phyloP scores from a whole-genome alignment of 2,329 filamentous ascomycete species.

The Fusarium tuaranense region DNA sequence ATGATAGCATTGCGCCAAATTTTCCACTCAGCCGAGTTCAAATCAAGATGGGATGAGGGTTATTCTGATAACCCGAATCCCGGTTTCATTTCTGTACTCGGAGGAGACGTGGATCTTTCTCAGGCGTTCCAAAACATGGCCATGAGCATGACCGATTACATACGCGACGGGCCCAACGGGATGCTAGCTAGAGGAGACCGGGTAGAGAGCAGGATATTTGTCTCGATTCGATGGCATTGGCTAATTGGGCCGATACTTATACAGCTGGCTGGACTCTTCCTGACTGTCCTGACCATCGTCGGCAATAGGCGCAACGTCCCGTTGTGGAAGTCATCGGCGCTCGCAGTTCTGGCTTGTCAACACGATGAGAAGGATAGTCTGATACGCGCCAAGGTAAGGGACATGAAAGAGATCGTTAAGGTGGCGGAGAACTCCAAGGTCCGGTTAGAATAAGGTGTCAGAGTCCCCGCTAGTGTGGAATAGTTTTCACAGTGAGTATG shows the following conservation, averaged over 20 bases:
- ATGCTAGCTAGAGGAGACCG: not conserved
- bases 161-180: conserved; percentile 11
- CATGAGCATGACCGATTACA: conserved; percentile 18
- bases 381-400: not conserved
- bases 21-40: not conserved
- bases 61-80: conserved; percentile 8
- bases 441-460: not conserved
- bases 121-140: conserved; percentile 12
- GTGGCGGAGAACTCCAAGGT: not conserved
- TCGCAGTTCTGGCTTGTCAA: conserved; percentile 6
- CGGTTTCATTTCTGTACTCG: not conserved
- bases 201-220: conserved; percentile 4
- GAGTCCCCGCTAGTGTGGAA: not conserved
- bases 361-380: not conserved
- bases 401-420: not conserved
- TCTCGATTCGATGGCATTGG: conserved; percentile 13
- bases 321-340: conserved; percentile 24
- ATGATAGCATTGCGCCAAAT: not conserved
- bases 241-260: conserved; percentile 3
- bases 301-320: conserved; percentile 11
- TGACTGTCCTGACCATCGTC: conserved; percentile 7
- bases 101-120: conserved; percentile 12
- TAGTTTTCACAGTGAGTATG: not conserved
- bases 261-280: conserved; percentile 1
- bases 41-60: conserved; percentile 8